These are phyloP conservation scores for Hondaea fermentalgiana DNA, from an alignment of 108 stramenopile species.

Conservation along the genomic window DNA sequence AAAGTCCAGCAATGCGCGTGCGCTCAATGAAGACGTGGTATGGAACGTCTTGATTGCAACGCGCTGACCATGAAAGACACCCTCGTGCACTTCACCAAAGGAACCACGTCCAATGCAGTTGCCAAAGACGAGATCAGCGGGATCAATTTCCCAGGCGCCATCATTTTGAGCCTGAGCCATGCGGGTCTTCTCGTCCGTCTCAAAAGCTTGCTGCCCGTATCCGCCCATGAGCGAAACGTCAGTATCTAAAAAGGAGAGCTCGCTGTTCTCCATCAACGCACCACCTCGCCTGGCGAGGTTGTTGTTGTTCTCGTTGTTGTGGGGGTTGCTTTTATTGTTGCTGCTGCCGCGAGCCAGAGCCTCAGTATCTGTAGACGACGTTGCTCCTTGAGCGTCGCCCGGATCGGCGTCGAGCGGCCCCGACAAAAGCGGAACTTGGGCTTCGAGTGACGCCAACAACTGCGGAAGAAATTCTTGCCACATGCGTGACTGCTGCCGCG, in stretches of 20 bases:
- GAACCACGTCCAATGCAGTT: background rate
- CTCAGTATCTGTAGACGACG: too few relatives aligned
- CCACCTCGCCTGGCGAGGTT: too few relatives aligned
- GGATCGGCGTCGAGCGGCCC: background rate
- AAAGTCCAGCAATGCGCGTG: background rate
- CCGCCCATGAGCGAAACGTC: too few relatives aligned
- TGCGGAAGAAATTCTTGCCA: background rate
- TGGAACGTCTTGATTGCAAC: background rate
- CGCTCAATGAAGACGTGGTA: background rate
- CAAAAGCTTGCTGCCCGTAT: background rate
- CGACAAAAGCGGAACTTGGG: background rate
- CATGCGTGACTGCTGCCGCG: background rate
- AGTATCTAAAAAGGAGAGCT: too few relatives aligned
- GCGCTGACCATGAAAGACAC: background rate
- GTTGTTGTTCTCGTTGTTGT: too few relatives aligned
- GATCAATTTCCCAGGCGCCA: background rate
- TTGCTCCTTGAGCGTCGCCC: background rate
- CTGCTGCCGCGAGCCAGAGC: too few relatives aligned
- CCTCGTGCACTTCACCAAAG: background rate
- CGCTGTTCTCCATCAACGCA: too few relatives aligned
- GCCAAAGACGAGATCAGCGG: background rate
- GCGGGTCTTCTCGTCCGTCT: background rate
- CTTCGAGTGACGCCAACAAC: background rate
- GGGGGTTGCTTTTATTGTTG: too few relatives aligned
- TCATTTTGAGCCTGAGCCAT: background rate